phyloP scores from a whole-genome alignment of 148 eudicot species.

The Vaccinium vitisidaea region DNA sequence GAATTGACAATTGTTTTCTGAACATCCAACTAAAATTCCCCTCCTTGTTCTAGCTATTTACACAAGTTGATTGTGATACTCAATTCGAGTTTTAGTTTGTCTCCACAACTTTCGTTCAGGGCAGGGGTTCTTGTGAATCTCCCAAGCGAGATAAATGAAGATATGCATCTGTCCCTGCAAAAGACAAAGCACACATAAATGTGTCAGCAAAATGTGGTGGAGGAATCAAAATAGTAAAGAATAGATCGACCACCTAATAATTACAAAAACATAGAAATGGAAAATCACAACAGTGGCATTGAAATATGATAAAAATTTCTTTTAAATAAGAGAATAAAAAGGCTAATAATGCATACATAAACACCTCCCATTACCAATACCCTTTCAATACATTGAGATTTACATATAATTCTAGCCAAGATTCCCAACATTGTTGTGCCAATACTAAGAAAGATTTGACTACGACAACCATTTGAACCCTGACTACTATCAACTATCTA shows the following conservation, averaged over 20 bases:
- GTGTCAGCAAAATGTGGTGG: not conserved
- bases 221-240: not conserved
- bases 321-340: not conserved
- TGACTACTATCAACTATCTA: not conserved
- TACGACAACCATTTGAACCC: not conserved
- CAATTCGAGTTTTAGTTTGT: not conserved
- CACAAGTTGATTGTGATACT: not conserved
- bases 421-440: not conserved
- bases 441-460: too few species aligned
- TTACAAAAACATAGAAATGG: not conserved
- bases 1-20: not conserved
- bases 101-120: slow-evolving; percentile 29
- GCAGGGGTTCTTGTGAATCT: slow-evolving; percentile 95
- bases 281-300: not conserved
- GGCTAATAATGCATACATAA: not conserved
- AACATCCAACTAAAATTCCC: not conserved
- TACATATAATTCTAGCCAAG: not conserved
- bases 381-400: not conserved
- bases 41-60: not conserved
- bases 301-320: not conserved
- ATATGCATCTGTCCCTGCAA: slow-evolving; percentile 91
- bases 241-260: not conserved
- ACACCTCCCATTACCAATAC: not conserved
- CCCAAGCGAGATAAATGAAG: slow-evolving; percentile 94
- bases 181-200: not conserved